A percentile compares a stretch with the other conserved stretches of the same genome.
phyloP scores from a whole-genome alignment of 306 rosid genomes.

The Oxytropis ochrocephala region DNA sequence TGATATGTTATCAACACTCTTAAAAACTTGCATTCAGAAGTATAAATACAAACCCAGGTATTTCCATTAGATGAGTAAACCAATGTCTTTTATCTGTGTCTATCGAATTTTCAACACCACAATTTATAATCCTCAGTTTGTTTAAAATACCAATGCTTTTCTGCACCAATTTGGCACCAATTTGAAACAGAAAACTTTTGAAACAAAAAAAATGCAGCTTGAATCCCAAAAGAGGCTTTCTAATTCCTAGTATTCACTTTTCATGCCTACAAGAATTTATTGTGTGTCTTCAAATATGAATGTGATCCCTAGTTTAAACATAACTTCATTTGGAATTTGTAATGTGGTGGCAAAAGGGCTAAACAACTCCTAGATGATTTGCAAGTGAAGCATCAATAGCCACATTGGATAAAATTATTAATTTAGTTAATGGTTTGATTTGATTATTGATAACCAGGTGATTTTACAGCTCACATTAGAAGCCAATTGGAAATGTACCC shows the following conservation, averaged over 20 bases:
- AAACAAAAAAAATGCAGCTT: not conserved
- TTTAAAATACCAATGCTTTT: not conserved
- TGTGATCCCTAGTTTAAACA: not conserved
- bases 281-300: conserved; percentile 1
- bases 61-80: not conserved
- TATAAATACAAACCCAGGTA: not conserved
- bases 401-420: too few relatives aligned
- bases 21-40: not conserved
- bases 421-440: too few relatives aligned
- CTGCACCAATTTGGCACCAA: not conserved
- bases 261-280: not conserved
- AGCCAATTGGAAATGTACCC: not conserved
- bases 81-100: not conserved
- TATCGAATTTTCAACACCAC: not conserved
- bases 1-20: not conserved
- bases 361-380: too few relatives aligned
- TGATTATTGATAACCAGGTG: too few relatives aligned
- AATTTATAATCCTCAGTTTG: not conserved
- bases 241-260: not conserved
- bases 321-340: too few relatives aligned
- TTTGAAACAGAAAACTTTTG: not conserved
- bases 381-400: too few relatives aligned
- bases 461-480: not conserved
- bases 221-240: not conserved
- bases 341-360: too few relatives aligned